Evolutionary conservation across 148 eudicot species (phyloP).

Genomic region (Nyssa sinensis): DNA sequence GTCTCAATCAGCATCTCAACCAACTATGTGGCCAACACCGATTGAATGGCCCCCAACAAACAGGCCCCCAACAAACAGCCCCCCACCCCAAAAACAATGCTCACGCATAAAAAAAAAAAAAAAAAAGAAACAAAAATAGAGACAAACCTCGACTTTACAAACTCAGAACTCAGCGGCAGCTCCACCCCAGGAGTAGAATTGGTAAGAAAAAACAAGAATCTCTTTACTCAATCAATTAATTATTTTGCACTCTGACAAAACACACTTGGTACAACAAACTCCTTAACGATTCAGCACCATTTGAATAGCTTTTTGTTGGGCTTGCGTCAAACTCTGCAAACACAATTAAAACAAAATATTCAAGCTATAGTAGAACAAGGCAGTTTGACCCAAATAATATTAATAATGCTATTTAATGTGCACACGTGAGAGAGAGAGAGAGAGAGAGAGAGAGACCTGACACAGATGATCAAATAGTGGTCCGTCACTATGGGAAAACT

Average conservation of each 20-base stretch:
- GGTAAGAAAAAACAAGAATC: neutral
- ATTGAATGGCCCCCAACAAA: neutral
- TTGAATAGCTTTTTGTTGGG: constrained; percentile 64
- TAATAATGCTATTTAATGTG: neutral
- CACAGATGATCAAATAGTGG: constrained; percentile 66
- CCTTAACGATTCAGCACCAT: constrained; percentile 46
- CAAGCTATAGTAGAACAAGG: constrained; percentile 1
- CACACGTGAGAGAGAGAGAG: no score
- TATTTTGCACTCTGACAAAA: constrained; percentile 9
- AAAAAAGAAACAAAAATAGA: neutral
- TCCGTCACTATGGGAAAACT: constrained; percentile 61
- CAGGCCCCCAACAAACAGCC: no score
- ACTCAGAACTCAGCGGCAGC: neutral
- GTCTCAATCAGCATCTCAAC: neutral
- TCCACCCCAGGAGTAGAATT: neutral
- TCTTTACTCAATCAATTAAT: neutral
- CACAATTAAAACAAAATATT: constrained; percentile 1
- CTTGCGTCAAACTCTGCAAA: constrained; percentile 66
- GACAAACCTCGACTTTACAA: neutral
- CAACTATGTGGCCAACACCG: neutral
- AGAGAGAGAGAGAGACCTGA: constrained; percentile 49
- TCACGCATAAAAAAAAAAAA: neutral
- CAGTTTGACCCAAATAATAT: neutral
- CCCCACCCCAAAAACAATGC: neutral
- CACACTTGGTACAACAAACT: constrained; percentile 1